Percentiles rank a stretch among this genome's conserved stretches.
Conservation (phyloP, 2,329 filamentous ascomycete species). For the Penicillium sp. region DNA sequence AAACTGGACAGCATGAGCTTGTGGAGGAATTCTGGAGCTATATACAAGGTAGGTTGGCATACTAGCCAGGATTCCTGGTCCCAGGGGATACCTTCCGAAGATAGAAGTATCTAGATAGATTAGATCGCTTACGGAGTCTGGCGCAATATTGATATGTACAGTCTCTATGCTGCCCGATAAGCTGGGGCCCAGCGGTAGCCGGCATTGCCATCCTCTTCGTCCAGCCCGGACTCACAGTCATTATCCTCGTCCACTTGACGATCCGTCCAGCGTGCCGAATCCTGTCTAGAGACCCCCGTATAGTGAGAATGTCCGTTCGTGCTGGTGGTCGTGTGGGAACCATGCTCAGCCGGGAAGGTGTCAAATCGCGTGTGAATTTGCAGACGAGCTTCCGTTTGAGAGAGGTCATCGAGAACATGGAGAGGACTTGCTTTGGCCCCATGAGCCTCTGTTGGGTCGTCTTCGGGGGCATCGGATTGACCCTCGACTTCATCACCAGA, state of each 20-base stretch:
- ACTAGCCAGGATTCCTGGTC: conserved; percentile 20
- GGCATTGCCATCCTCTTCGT: conserved; percentile 19
- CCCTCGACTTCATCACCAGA: conserved; percentile 65
- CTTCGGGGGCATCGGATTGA: conserved; percentile 18
- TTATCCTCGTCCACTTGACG: conserved; percentile 57
- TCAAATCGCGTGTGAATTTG: conserved; percentile 2
- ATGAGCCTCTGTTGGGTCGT: conserved; percentile 30
- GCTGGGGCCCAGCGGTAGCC: conserved; percentile 19
- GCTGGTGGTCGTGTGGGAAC: conserved; percentile 12
- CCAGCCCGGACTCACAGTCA: conserved; percentile 40
- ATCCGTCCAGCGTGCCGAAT: conserved; percentile 65
- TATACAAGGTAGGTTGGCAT: conserved; percentile 40
- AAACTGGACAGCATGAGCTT: conserved; percentile 39
- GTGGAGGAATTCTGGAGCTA: conserved; percentile 44
- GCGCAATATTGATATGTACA: no score
- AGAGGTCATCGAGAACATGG: not conserved
- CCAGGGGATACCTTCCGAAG: not conserved
- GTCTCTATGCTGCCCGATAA: no score
- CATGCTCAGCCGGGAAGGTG: conserved; percentile 5
- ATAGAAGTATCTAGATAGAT: not conserved
- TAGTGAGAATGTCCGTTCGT: conserved; percentile 9
- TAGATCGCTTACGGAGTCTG: not conserved
- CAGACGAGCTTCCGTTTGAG: not conserved
- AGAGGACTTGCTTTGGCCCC: not conserved
- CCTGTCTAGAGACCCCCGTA: conserved; percentile 33